Conservation (phyloP, 177 flowering plant species). For the Vitis hybrid region DNA sequence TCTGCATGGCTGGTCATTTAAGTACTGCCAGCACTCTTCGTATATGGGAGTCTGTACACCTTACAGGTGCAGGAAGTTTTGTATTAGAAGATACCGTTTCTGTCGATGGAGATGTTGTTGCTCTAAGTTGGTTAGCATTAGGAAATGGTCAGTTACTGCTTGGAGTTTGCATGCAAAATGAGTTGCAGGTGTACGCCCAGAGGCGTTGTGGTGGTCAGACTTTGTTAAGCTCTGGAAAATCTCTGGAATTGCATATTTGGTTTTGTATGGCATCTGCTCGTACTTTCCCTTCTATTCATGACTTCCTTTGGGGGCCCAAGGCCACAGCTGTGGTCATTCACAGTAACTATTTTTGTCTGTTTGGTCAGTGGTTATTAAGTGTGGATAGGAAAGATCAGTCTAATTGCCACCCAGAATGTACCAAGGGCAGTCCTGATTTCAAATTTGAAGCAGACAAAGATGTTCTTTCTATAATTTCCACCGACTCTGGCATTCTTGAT, state of each 20-base stretch:
- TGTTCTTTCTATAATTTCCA: conserved; percentile 24
- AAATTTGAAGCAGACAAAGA: conserved; percentile 12
- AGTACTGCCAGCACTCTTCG: conserved; percentile 33
- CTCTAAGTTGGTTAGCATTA: conserved; percentile 61
- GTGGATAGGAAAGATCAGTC: conserved; percentile 21
- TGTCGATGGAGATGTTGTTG: conserved; percentile 47
- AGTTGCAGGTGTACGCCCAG: conserved; percentile 60
- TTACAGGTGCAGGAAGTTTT: conserved; percentile 50
- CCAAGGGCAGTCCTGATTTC: conserved; percentile 12
- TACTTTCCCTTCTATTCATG: conserved; percentile 39
- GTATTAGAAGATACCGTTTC: conserved; percentile 61
- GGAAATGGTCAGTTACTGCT: conserved; percentile 76
- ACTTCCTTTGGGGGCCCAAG: conserved; percentile 75
- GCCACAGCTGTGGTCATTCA: conserved; percentile 60
- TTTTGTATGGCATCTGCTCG: conserved; percentile 55
- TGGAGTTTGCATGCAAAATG: conserved; percentile 71
- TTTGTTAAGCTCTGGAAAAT: conserved; percentile 28
- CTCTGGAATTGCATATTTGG: conserved; percentile 54
- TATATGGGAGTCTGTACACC: conserved; percentile 68
- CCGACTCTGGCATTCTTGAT: conserved; percentile 24
- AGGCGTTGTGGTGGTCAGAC: conserved; percentile 37
- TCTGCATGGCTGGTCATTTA: conserved; percentile 25
- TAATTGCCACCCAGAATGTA: conserved; percentile 14
- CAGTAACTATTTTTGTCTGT: conserved; percentile 51
- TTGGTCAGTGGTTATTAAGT: conserved; percentile 53